A percentile compares a stretch with the other conserved stretches of the same genome.
Conservation (phyloP, 257 asterid genomes). For the Solanum neorickii region DNA sequence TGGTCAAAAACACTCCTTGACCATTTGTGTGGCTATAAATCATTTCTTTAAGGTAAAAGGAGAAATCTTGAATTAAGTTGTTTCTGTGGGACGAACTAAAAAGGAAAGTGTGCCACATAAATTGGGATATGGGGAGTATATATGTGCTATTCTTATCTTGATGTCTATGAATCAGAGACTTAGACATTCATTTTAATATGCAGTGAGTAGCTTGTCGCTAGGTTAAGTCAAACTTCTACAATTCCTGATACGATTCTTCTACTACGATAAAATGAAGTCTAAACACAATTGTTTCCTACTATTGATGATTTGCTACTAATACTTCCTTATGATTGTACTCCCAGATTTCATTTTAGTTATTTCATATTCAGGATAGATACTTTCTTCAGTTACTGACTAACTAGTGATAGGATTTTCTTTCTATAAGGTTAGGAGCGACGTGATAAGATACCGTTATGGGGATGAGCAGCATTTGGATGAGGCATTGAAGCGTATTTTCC, state of each 20-base stretch:
- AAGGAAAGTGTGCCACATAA: background rate
- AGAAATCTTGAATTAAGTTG: background rate
- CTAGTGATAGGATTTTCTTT: background rate
- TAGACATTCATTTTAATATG: background rate
- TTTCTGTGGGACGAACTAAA: background rate
- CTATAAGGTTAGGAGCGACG: slow-evolving; percentile 89
- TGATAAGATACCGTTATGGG: slow-evolving; percentile 89
- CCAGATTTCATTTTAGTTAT: background rate
- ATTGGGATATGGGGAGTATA: background rate
- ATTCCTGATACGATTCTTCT: background rate
- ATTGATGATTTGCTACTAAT: background rate
- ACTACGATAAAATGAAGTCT: background rate
- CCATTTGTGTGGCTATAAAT: background rate
- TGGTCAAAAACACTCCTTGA: background rate
- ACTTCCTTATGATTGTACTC: background rate
- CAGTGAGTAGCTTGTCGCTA: background rate
- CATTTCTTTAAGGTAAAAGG: background rate
- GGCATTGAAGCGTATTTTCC: slow-evolving; percentile 90
- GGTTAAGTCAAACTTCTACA: background rate
- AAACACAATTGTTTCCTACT: background rate
- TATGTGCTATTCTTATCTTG: background rate
- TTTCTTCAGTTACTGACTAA: background rate
- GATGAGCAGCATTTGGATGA: slow-evolving; percentile 98
- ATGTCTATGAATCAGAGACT: background rate
- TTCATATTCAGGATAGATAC: background rate